Evolutionary conservation across 1,284 basidiomycete species (phyloP), one percentile per base, ranked within the genome.

Genomic region (Apiotrichum domesticum): DNA sequence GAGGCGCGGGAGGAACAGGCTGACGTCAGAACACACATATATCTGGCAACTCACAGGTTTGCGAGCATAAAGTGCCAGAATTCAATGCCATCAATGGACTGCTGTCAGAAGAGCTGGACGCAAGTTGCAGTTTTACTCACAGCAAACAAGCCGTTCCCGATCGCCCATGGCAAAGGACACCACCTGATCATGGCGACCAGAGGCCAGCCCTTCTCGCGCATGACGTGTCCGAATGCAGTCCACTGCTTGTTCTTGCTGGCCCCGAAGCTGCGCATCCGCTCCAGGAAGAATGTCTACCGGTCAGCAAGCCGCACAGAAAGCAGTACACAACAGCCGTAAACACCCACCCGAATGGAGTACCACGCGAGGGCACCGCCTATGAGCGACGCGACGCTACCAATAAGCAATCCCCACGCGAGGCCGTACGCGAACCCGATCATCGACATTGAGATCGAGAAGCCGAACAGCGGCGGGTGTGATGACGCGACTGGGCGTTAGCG

Each of bases 181-280:
- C 70, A 77, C 8, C 75, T 58, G 54, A 77, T 76, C 74, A 77
- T 76, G 52, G 72, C 69, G 45, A 77, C 66, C 33, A 77, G 61
- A 1, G 72, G 69, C 29, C 67, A 59, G 1, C 75, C 75, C 54
- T 72, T 72, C n/a, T 67, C 67, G n/a, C 62, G 56, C 69, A 77
- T 73, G 54, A 77, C 75, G 52, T 72, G 68, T 1, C 68, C 70
- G 53, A 77, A 77, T 6, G 75, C 75, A 35, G 72, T 69, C 73
- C 73, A 77, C 54, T 74, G 72, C 50, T 70, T 66, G 51, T 69
- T 73, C 58, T 66, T 63, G 44, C 66, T 58, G 10, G 62, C 51
- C 6, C 66, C 67, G 47, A 69, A 67, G 33, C 49, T 46, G 46
- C 64, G 57, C 65, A 77, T 70, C 63, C 67, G 69, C 4, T 64